Evolutionary conservation across 1,139 yeast species (phyloP).

Genomic region (Taphrina populina): DNA sequence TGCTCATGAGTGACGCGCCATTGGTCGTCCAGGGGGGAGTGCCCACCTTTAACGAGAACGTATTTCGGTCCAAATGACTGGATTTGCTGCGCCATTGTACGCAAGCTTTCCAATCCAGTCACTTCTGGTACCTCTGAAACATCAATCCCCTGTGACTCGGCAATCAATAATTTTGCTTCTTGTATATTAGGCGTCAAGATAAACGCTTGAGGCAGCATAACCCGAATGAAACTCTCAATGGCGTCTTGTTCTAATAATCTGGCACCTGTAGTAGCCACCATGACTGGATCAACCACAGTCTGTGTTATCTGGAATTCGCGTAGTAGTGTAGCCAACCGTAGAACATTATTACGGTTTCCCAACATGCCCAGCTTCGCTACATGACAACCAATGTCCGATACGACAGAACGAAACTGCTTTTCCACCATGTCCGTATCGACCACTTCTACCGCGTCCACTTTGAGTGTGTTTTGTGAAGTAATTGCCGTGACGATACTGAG

Average conservation of each 20-base stretch:
- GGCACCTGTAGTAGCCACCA: constrained; percentile 35
- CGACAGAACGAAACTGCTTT: constrained; percentile 56
- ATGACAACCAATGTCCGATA: constrained; percentile 64
- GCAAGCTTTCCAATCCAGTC: constrained; percentile 47
- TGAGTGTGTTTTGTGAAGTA: constrained; percentile 71
- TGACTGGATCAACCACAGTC: constrained; percentile 64
- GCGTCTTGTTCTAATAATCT: constrained; percentile 46
- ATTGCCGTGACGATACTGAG: constrained; percentile 76
- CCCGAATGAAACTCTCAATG: constrained; percentile 51
- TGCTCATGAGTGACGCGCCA: constrained; percentile 37
- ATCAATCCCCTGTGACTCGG: constrained; percentile 40
- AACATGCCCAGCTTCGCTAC: constrained; percentile 73
- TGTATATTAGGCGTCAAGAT: constrained; percentile 72
- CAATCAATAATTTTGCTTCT: constrained; percentile 57
- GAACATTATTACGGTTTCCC: constrained; percentile 57
- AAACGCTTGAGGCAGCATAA: constrained; percentile 58
- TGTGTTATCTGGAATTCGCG: constrained; percentile 45
- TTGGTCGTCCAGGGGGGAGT: constrained; percentile 52
- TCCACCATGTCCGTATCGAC: constrained; percentile 52
- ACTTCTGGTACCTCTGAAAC: constrained; percentile 40
- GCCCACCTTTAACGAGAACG: constrained; percentile 81
- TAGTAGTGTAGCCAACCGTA: constrained; percentile 50
- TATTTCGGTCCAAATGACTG: constrained; percentile 53
- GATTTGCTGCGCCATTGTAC: constrained; percentile 51
- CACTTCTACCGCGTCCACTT: constrained; percentile 56